Evolutionary conservation across 768 basidiomycete species (phyloP), one percentile per base, ranked within the genome.

Genomic region (Symmetrospora coprosmae): DNA sequence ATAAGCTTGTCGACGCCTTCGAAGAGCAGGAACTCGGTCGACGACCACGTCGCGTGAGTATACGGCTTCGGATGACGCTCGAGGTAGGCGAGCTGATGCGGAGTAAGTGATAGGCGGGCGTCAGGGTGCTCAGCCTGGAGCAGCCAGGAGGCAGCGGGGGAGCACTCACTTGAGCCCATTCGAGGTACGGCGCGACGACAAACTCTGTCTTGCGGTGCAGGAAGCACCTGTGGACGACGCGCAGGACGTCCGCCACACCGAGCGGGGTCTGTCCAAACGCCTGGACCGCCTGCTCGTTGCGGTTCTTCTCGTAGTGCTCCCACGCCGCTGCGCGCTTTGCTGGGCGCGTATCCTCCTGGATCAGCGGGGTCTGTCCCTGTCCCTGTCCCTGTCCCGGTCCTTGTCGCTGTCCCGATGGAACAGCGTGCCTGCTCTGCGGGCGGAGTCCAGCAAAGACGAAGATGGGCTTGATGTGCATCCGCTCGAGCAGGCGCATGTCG

Each of bases 141-240:
- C 9, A 27, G 23, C 6, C 4, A 4, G 21, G 11, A 47, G 4
- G 9, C 19, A 25, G 33, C 14, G 19, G 50, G 4, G 28, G 7
- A 27, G 34, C 47, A 77, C 84, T 67, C 70, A 91, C 91, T 81
- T 97, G 92, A 43, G 92, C 86, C 84, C 87, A 89, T 34, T 90
- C 84, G 52, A 87, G 77, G 73, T 97, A 97, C 11, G 94, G 94
- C 45, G 94, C 91, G 61, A 96, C 83, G 46, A 97, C 79, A 71
- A 90, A 97, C 74, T 97, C 92, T 61, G 94, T 90, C 66, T 87
- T 87, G 43, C 92, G 78, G 74, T 96, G 86, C 71, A 87, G 82
- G 73, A 97, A 94, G 50, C 91, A 85, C 61, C 91, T 78, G 67
- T 94, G 75, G 6, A 97, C 83, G 76, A 87, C 81, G 70, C 90